Evolutionary conservation across 345 rosid genomes (phyloP).

Genomic region (Linum tenue): DNA sequence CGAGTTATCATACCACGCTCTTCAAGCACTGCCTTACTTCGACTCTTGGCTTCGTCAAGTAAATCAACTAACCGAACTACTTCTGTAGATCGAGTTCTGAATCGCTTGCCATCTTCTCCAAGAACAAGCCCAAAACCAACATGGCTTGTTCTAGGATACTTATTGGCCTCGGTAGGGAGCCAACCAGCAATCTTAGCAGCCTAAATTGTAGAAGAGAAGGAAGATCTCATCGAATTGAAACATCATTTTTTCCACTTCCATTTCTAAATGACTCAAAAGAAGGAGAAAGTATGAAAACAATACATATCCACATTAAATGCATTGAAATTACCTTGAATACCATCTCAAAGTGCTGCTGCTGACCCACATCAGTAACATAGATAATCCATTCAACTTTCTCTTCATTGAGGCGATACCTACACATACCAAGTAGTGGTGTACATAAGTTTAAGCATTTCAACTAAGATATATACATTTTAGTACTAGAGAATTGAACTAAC

Average conservation of each 20-base stretch:
- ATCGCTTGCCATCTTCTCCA: slow-evolving; percentile 90
- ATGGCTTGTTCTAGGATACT: slow-evolving; percentile 66
- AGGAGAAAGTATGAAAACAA: background rate
- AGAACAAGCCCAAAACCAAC: slow-evolving; percentile 94
- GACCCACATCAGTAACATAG: slow-evolving; percentile 96
- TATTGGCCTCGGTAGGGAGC: slow-evolving; percentile 53
- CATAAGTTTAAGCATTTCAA: background rate
- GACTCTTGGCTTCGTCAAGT: slow-evolving; percentile 86
- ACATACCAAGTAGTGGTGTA: slow-evolving; percentile 7
- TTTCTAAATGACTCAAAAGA: background rate
- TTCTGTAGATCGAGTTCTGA: slow-evolving; percentile 75
- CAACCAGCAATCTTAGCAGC: slow-evolving; percentile 85
- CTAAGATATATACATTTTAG: background rate
- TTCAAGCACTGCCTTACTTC: slow-evolving; percentile 62
- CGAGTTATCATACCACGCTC: slow-evolving; percentile 59
- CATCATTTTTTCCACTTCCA: background rate
- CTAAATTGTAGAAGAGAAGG: slow-evolving; percentile 28
- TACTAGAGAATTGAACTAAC: slow-evolving; percentile 32
- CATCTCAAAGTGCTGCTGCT: slow-evolving; percentile 90
- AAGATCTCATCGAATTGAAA: slow-evolving; percentile 1
- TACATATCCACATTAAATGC: background rate
- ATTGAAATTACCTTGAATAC: slow-evolving; percentile 59
- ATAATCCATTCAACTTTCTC: slow-evolving; percentile 96
- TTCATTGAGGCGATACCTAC: slow-evolving; percentile 85
- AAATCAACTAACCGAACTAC: slow-evolving; percentile 92